These are phyloP conservation scores for Isoetes taiwanensis DNA, from an alignment of 75 land plant genomes.

Conservation along the genomic window DNA sequence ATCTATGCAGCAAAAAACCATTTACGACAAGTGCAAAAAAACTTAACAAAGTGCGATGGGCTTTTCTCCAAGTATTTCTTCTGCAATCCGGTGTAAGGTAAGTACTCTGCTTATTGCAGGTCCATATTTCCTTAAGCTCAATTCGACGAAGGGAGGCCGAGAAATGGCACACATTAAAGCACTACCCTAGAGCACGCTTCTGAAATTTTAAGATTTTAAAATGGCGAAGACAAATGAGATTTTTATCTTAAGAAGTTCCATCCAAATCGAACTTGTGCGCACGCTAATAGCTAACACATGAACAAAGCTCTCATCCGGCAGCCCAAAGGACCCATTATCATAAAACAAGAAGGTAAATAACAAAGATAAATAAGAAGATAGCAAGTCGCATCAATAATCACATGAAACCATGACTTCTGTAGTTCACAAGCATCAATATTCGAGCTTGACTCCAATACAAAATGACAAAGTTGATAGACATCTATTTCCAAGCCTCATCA, in stretches of 20 bases:
- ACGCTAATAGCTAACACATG: slow-evolving; percentile 8
- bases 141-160: slow-evolving; percentile 5
- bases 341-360: too few species aligned
- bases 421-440: background rate
- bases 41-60: too few species aligned
- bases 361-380: slow-evolving; percentile 19
- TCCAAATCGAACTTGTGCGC: background rate
- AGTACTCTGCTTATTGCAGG: too few species aligned
- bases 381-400: slow-evolving; percentile 30
- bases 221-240: background rate
- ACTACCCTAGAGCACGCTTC: slow-evolving; percentile 34
- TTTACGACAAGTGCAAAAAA: too few species aligned
- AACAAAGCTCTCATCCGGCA: slow-evolving; percentile 24
- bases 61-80: too few species aligned
- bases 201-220: background rate
- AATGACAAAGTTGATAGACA: slow-evolving; percentile 16
- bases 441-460: background rate
- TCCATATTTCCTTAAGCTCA: too few species aligned
- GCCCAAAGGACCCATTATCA: too few species aligned
- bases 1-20: too few species aligned
- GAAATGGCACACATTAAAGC: slow-evolving; percentile 16
- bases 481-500: slow-evolving; percentile 24
- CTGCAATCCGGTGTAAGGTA: too few species aligned
- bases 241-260: too few species aligned
- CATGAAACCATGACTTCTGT: background rate